Evolutionary conservation across 202 grass and related monocot species (phyloP).

Genomic region (Carex arenaria): DNA sequence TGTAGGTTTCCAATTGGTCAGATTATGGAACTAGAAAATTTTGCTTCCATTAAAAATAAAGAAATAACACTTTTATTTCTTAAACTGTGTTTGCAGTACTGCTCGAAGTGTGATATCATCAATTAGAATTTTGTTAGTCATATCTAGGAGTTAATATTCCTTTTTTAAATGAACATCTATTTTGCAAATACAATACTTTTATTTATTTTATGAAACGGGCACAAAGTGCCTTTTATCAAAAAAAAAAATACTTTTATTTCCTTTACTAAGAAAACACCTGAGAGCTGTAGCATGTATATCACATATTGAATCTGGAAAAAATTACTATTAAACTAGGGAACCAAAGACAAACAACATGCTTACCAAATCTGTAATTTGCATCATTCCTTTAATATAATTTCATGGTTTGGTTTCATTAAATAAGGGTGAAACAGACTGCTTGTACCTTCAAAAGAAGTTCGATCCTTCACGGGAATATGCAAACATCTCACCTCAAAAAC

Average conservation of each 20-base stretch:
- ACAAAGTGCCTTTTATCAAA: too few relatives aligned
- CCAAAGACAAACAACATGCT: background rate
- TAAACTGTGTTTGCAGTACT: background rate
- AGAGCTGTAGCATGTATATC: background rate
- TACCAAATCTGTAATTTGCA: background rate
- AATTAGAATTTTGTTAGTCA: background rate
- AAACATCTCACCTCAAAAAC: constrained; percentile 84
- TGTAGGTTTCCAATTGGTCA: background rate
- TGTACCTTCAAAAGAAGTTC: constrained; percentile 82
- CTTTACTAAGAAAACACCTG: background rate
- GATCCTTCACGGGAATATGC: constrained; percentile 89
- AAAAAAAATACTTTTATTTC: background rate
- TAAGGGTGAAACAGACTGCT: background rate
- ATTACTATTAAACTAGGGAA: background rate
- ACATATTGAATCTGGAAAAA: background rate
- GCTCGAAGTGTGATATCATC: background rate
- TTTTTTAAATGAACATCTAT: background rate
- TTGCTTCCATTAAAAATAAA: background rate
- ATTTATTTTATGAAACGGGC: too few relatives aligned
- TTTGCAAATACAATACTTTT: background rate
- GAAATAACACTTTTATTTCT: background rate
- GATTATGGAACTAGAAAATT: background rate
- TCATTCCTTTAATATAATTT: background rate
- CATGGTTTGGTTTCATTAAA: background rate
- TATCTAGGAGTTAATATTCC: background rate